phyloP scores from a whole-genome alignment of 306 rosid species.

The Rosa chinensis region DNA sequence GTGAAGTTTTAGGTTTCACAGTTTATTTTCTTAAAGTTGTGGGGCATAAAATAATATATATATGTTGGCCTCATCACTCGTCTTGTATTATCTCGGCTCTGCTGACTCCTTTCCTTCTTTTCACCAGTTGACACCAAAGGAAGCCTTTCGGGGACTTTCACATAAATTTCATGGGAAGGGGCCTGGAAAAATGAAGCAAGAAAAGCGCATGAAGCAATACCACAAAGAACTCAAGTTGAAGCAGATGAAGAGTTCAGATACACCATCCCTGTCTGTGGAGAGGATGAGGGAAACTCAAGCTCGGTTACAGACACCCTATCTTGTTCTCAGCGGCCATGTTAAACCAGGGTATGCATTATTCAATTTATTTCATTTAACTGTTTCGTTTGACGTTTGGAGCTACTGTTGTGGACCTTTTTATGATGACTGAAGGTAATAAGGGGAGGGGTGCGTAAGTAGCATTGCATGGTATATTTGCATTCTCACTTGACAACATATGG shows the following conservation, averaged over 20 bases:
- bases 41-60: not conserved
- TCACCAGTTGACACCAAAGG: conserved; percentile 91
- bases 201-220: conserved; percentile 87
- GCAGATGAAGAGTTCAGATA: conserved; percentile 91
- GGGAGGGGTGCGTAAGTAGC: not conserved
- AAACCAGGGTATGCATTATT: conserved; percentile 75
- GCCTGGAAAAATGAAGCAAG: conserved; percentile 97
- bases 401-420: not conserved
- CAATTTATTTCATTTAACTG: not conserved
- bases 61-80: conserved; percentile 10
- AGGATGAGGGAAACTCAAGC: conserved; percentile 97
- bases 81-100: conserved; percentile 9
- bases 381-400: not conserved
- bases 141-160: conserved; percentile 73
- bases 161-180: conserved; percentile 94
- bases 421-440: not conserved
- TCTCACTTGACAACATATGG: not conserved
- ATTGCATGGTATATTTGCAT: not conserved
- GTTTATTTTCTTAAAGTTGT: not conserved
- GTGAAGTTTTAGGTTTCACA: not conserved
- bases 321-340: conserved; percentile 94
- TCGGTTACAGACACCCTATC: conserved; percentile 75
- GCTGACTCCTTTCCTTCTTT: conserved; percentile 22
- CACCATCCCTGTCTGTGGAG: conserved; percentile 82
- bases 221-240: conserved; percentile 85